These are phyloP conservation scores for Spirogloea muscicola DNA, from an alignment of 139 green algal genomes.

Conservation along the genomic window DNA sequence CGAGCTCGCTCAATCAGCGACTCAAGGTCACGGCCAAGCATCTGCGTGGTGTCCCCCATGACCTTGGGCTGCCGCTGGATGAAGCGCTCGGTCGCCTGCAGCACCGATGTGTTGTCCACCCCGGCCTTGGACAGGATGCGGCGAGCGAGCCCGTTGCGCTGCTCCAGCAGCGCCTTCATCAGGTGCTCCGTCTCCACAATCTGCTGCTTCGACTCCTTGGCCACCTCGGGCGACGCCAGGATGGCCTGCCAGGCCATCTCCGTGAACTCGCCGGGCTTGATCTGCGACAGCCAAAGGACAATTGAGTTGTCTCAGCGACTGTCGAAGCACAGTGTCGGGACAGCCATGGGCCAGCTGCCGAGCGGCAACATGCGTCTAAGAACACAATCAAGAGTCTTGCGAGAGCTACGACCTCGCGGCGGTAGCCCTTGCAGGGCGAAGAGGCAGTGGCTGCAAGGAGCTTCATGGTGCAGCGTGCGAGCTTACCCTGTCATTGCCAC, in stretches of 20 bases:
- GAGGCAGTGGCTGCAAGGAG: too few relatives aligned
- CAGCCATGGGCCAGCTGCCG: too few relatives aligned
- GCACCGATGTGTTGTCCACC: conserved; percentile 63
- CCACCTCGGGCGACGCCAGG: conserved; percentile 77
- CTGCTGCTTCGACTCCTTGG: conserved; percentile 74
- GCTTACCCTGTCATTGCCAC: too few relatives aligned
- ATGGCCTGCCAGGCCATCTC: conserved; percentile 89
- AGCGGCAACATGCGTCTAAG: too few relatives aligned
- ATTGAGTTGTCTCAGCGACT: too few relatives aligned
- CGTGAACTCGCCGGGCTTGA: conserved; percentile 88
- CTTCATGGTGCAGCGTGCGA: too few relatives aligned
- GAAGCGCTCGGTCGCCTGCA: conserved; percentile 75
- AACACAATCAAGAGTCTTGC: too few relatives aligned
- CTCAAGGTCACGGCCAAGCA: conserved; percentile 91
- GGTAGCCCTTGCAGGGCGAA: too few relatives aligned
- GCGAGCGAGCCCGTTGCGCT: conserved; percentile 80
- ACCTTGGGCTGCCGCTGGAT: conserved; percentile 75
- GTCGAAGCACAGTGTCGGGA: too few relatives aligned
- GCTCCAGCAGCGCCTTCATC: conserved; percentile 91
- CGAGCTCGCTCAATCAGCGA: conserved; percentile 73
- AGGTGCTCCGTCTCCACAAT: conserved; percentile 98
- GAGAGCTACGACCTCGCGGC: too few relatives aligned
- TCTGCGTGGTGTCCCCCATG: conserved; percentile 65
- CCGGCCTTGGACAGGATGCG: conserved; percentile 83
- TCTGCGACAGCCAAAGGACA: too few relatives aligned